Percentiles rank a stretch among this genome's conserved stretches.
These are phyloP conservation scores for Macrophomina phaseolina DNA, from an alignment of 2,329 filamentous ascomycete genomes.

Conservation along the genomic window DNA sequence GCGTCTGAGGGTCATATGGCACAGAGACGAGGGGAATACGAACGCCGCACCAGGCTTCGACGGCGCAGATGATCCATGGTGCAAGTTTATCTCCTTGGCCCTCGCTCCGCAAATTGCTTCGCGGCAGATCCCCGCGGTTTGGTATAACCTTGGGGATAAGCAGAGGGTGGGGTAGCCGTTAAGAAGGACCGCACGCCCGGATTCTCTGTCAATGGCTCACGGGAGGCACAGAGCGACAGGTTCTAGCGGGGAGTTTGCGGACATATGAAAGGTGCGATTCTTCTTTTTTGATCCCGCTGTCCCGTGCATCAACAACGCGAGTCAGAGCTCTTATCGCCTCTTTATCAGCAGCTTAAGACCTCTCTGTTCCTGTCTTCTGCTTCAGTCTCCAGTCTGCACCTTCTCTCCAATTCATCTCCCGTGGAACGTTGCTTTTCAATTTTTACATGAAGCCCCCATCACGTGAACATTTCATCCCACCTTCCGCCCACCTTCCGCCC, in stretches of 20 bases:
- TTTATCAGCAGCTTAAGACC: neutral
- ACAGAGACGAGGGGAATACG: neutral
- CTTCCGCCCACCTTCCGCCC: neutral
- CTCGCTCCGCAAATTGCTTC: neutral
- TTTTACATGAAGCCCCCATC: neutral
- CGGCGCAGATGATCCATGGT: neutral
- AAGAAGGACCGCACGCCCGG: neutral
- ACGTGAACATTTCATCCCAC: neutral
- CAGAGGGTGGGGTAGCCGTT: neutral
- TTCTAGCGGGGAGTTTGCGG: neutral
- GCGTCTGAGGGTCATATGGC: neutral
- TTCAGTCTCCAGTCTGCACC: neutral
- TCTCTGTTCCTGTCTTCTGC: neutral
- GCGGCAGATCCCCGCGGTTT: slow-evolving; percentile 9
- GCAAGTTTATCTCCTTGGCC: neutral
- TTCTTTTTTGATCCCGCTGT: neutral
- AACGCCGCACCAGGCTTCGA: neutral
- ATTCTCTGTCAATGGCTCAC: neutral
- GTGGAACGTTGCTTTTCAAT: too few species aligned
- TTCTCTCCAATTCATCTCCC: neutral
- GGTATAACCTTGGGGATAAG: slow-evolving; percentile 1
- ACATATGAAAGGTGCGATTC: neutral
- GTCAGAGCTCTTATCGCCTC: neutral
- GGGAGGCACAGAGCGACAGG: neutral
- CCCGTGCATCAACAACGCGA: neutral